Evolutionary conservation across 805 yeast genomes (phyloP).

Genomic region (Pichia ethanolica): DNA sequence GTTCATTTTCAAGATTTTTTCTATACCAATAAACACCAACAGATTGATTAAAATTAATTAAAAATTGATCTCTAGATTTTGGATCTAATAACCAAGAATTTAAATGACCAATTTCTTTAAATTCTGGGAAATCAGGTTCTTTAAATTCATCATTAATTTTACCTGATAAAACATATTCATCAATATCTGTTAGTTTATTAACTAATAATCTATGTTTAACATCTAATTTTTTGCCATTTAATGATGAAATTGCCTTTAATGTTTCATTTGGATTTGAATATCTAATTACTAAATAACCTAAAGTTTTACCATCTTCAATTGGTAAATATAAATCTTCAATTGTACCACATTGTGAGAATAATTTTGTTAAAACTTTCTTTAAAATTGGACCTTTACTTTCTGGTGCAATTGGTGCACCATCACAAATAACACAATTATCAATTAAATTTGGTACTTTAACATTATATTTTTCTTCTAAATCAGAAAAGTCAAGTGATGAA

Average conservation of each 20-base stretch:
- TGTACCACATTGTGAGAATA: slow-evolving; percentile 71
- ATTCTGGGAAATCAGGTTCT: slow-evolving; percentile 69
- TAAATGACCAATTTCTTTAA: slow-evolving; percentile 71
- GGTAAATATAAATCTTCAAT: slow-evolving; percentile 82
- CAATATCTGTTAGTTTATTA: slow-evolving; percentile 77
- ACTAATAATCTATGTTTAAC: slow-evolving; percentile 84
- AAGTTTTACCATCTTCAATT: slow-evolving; percentile 65
- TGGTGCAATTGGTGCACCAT: slow-evolving; percentile 95
- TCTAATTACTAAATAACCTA: slow-evolving; percentile 83
- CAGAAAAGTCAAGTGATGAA: slow-evolving; percentile 69
- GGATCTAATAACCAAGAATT: slow-evolving; percentile 88
- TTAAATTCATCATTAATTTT: slow-evolving; percentile 52
- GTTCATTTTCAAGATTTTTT: slow-evolving; percentile 61
- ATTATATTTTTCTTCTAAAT: slow-evolving; percentile 69
- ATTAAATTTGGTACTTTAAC: slow-evolving; percentile 43
- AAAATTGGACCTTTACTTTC: slow-evolving; percentile 78
- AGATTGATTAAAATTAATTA: slow-evolving; percentile 68
- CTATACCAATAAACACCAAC: slow-evolving; percentile 87
- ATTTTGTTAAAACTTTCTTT: slow-evolving; percentile 76
- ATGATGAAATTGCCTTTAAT: slow-evolving; percentile 66
- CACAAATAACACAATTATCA: slow-evolving; percentile 77
- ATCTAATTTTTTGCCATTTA: slow-evolving; percentile 88
- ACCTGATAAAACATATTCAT: slow-evolving; percentile 63
- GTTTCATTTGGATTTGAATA: slow-evolving; percentile 63
- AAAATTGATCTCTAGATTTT: slow-evolving; percentile 83